Evolutionary conservation across 2,329 filamentous ascomycete species (phyloP), one percentile per base, ranked within the genome.

Genomic region (Geosmithia putterillii): DNA sequence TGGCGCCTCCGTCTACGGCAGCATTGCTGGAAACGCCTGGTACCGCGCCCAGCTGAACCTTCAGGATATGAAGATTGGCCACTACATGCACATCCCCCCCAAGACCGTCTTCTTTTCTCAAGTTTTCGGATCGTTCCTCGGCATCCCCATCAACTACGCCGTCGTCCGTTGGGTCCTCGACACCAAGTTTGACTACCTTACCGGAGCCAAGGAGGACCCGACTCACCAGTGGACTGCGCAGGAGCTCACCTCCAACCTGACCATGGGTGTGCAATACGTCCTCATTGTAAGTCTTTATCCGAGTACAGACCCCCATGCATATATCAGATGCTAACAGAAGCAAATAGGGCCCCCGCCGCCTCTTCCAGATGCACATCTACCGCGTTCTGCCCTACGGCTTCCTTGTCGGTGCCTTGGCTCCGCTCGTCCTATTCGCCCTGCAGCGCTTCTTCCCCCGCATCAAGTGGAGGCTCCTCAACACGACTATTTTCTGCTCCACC

Each of bases 21-120:
- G 70, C 9, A 76, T 80, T 15, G 74, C 75, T 2, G 76, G 76
- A 12, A 73, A 79, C 43, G 73, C 75, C 2, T 80, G 76, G 76
- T 78, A 77, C 45, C 58, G 72, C 15, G 71, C 72, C 0, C 71
- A 74, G 48, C 64, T 68, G 19, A 75, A 77, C 63, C 60, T 79
- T 1, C 74, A 80, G 50, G 76, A 81, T 51, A 72, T 74, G 52
- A 76, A 79, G 51, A 76, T 80, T n/a, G 76, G 74, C 0, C 74
- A 79, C 49, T 80, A 79, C 49, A 76, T 77, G 69, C 74, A 80
- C 43, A 65, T 80, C 0, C 73, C 75, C 0, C 76, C 76, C 2
- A 69, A 71, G 12, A 62, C 69, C 0, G 69, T 79, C 6, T 79
- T 81, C 59, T 75, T 79, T 54, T 73, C 72, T 2, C 76, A 80